phyloP scores from a whole-genome alignment of 2,329 filamentous ascomycete species.

The Aspergillus calidoustus region DNA sequence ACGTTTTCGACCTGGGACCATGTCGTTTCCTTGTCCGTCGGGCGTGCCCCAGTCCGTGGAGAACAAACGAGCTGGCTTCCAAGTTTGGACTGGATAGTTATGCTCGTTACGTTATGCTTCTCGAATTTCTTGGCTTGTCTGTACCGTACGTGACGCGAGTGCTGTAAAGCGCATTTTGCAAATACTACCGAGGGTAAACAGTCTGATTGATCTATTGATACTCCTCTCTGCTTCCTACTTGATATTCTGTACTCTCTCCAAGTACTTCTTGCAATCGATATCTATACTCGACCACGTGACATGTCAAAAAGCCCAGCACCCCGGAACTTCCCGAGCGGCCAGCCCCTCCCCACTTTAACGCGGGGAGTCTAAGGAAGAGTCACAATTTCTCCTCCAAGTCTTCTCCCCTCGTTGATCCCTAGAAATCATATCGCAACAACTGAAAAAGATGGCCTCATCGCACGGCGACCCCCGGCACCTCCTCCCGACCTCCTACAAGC shows the following conservation, averaged over 20 bases:
- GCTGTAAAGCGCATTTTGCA: background rate
- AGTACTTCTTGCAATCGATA: background rate
- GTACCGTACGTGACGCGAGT: background rate
- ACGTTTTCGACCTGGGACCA: background rate
- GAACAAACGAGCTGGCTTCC: background rate
- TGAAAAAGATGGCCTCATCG: constrained; percentile 54
- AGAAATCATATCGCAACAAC: background rate
- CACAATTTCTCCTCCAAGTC: constrained; percentile 6
- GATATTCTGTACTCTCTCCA: background rate
- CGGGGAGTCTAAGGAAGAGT: constrained; percentile 11
- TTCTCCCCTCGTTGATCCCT: background rate
- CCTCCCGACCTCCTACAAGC: constrained; percentile 83
- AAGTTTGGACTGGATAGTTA: background rate
- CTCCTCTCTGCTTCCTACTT: background rate
- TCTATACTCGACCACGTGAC: constrained; percentile 6
- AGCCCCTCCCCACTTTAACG: constrained; percentile 6
- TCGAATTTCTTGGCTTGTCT: background rate
- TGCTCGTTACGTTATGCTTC: background rate
- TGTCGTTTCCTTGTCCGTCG: background rate
- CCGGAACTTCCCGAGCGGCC: constrained; percentile 17
- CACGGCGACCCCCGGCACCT: constrained; percentile 71
- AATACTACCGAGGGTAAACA: background rate
- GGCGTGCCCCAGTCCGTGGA: no score
- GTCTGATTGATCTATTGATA: background rate
- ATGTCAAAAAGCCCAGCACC: background rate